phyloP scores from a whole-genome alignment of 257 asterid genomes.

The Penstemon davidsonii region DNA sequence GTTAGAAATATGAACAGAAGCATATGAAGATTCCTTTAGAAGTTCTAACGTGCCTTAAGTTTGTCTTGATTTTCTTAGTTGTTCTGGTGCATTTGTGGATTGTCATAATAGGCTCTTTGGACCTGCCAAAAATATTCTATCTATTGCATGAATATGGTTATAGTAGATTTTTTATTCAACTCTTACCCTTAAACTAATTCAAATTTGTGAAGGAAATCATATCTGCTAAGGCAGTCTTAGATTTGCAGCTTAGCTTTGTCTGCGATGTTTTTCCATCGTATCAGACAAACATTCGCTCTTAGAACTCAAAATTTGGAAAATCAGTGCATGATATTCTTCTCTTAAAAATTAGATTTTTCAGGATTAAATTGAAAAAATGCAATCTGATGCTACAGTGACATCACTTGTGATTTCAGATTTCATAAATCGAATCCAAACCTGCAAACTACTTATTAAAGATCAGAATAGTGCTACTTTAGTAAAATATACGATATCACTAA shows the following conservation, averaged over 20 bases:
- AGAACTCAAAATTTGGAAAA: constrained; percentile 11
- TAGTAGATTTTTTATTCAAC: constrained; percentile 10
- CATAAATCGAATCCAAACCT: neutral
- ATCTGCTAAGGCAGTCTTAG: neutral
- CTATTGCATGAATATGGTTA: neutral
- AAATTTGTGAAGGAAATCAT: constrained; percentile 8
- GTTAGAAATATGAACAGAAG: neutral
- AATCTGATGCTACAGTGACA: constrained; percentile 21
- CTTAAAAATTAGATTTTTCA: neutral
- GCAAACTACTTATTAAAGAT: constrained; percentile 15
- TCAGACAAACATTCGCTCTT: neutral
- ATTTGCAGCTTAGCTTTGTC: constrained; percentile 13
- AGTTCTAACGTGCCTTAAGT: neutral
- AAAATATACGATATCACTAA: constrained; percentile 28
- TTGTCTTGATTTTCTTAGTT: neutral
- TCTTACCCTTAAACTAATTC: neutral
- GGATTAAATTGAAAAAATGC: neutral
- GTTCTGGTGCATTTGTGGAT: neutral
- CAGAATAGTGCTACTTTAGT: constrained; percentile 14
- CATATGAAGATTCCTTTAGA: neutral
- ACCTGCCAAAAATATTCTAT: neutral
- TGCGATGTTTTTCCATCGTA: constrained; percentile 14
- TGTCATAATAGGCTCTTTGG: neutral
- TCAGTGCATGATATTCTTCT: neutral
- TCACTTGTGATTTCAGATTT: constrained; percentile 2